Evolutionary conservation across 306 rosid species (phyloP).

Genomic region (Comarum palustre): DNA sequence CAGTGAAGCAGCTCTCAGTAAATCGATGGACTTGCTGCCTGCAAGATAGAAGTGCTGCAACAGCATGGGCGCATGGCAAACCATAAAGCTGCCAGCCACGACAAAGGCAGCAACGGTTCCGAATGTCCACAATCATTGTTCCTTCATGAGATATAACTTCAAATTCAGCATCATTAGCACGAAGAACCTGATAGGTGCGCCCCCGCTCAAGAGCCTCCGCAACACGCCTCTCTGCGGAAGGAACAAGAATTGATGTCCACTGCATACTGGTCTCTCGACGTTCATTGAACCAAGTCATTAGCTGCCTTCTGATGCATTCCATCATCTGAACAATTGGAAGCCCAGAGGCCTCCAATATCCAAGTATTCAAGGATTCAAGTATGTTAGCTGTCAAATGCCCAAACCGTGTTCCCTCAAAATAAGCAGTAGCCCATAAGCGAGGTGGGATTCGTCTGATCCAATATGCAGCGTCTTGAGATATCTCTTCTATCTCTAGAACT

Average conservation of each 20-base stretch:
- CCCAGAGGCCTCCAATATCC: conserved; percentile 83
- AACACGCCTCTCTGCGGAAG: conserved; percentile 69
- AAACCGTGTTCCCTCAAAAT: conserved; percentile 79
- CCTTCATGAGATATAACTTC: conserved; percentile 83
- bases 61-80: conserved; percentile 87
- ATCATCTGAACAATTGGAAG: conserved; percentile 86
- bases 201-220: conserved; percentile 80
- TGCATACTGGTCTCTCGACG: conserved; percentile 86
- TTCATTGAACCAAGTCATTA: conserved; percentile 89
- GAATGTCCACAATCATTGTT: conserved; percentile 64
- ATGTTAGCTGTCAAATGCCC: conserved; percentile 76
- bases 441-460: conserved; percentile 79
- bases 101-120: conserved; percentile 73
- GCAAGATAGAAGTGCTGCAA: conserved; percentile 82
- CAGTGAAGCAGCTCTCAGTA: conserved; percentile 83
- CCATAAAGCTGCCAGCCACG: conserved; percentile 91
- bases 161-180: conserved; percentile 86
- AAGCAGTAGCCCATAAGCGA: conserved; percentile 80
- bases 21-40: conserved; percentile 85
- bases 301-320: conserved; percentile 86
- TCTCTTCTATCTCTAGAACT: conserved; percentile 64
- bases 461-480: conserved; percentile 77
- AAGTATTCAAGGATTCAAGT: conserved; percentile 60
- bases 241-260: conserved; percentile 85
- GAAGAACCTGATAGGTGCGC: conserved; percentile 79